phyloP scores from a whole-genome alignment of 192 early-diverging fungal genomes.

The Backusella morwellensis region DNA sequence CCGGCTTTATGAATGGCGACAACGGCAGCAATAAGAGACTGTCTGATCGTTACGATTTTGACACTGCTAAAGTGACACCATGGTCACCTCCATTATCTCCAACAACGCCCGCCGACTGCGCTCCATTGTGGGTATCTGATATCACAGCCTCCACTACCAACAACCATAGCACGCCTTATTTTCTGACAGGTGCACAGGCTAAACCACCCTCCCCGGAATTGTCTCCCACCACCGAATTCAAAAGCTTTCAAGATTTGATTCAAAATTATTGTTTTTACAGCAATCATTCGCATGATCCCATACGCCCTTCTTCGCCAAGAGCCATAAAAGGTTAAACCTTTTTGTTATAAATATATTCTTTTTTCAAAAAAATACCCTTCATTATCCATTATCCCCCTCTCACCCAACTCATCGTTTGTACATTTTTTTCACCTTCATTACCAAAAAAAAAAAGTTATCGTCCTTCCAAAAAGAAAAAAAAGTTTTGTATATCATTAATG shows the following conservation, averaged over 20 bases:
- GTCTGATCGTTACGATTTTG: not conserved
- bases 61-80: not conserved
- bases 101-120: not conserved
- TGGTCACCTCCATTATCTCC: conserved; percentile 12
- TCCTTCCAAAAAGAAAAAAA: not conserved
- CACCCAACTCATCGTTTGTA: not conserved
- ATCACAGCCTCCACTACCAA: not conserved
- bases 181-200: not conserved
- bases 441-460: not conserved
- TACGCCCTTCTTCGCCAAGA: conserved; percentile 1
- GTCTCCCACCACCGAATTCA: not conserved
- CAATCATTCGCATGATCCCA: not conserved
- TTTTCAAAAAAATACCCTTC: not conserved
- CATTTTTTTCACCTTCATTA: not conserved
- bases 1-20: not conserved
- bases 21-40: not conserved
- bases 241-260: conserved; percentile 5
- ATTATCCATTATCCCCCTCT: not conserved
- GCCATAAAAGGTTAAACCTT: not conserved
- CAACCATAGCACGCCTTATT: not conserved
- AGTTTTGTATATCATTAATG: not conserved
- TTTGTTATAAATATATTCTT: not conserved
- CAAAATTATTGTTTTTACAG: conserved; percentile 8
- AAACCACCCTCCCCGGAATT: not conserved
- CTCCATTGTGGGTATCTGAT: not conserved